Evolutionary conservation across 768 basidiomycete species (phyloP).

Genomic region (Phallus indusiatus): DNA sequence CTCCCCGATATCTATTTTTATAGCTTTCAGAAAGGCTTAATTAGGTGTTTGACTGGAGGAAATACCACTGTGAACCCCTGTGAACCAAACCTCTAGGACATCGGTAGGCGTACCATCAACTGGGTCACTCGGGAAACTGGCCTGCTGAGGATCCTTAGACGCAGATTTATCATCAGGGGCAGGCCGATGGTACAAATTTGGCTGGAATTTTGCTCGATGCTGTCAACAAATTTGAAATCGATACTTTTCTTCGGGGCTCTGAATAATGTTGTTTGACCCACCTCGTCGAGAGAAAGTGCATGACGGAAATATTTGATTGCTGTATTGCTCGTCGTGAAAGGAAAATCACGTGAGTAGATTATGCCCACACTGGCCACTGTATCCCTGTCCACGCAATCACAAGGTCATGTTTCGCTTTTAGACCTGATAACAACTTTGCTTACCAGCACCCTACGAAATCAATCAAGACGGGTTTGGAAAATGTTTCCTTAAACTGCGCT

Average conservation of each 20-base stretch:
- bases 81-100: conserved; percentile 74
- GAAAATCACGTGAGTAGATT: conserved; percentile 47
- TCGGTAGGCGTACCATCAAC: conserved; percentile 26
- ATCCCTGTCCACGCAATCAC: conserved; percentile 44
- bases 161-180: conserved; percentile 21
- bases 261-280: no score
- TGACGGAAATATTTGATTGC: conserved; percentile 67
- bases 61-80: conserved; percentile 60
- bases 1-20: conserved; percentile 62
- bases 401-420: background rate
- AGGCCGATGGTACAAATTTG: conserved; percentile 50
- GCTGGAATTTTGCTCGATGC: conserved; percentile 58
- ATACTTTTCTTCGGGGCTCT: no score
- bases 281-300: conserved; percentile 71
- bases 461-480: conserved; percentile 56
- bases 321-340: conserved; percentile 55
- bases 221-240: conserved; percentile 16
- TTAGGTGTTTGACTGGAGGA: background rate
- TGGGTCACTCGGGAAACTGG: background rate
- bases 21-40: background rate
- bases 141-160: conserved; percentile 18
- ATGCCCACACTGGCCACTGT: conserved; percentile 72
- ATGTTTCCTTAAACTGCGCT: conserved; percentile 63
- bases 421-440: no score
- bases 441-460: conserved; percentile 79